Evolutionary conservation across 257 asterid genomes (phyloP).

Genomic region (Solanum rostratum): DNA sequence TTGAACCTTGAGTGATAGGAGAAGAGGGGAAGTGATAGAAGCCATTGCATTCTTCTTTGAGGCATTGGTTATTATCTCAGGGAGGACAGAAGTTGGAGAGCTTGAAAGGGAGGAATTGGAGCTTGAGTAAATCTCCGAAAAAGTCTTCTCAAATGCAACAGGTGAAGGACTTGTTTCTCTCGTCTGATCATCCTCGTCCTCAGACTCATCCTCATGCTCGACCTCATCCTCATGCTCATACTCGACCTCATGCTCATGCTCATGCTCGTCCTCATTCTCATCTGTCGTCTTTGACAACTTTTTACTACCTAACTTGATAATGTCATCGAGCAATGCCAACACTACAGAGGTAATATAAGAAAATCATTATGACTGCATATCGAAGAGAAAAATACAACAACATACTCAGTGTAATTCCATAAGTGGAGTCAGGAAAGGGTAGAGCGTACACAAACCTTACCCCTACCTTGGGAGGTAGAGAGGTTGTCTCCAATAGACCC

Average conservation of each 20-base stretch:
- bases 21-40: slow-evolving; percentile 40
- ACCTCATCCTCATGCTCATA: slow-evolving; percentile 27
- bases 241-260: slow-evolving; percentile 22
- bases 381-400: neutral
- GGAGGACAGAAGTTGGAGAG: slow-evolving; percentile 83
- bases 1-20: slow-evolving; percentile 46
- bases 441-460: neutral
- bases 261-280: slow-evolving; percentile 25
- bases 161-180: slow-evolving; percentile 25
- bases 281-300: slow-evolving; percentile 50
- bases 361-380: neutral
- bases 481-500: neutral
- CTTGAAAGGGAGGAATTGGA: slow-evolving; percentile 21
- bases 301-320: slow-evolving; percentile 53
- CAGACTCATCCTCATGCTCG: neutral
- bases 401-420: neutral
- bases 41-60: slow-evolving; percentile 15
- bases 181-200: slow-evolving; percentile 37
- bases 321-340: slow-evolving; percentile 52
- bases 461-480: neutral
- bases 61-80: slow-evolving; percentile 18
- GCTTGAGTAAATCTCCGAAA: slow-evolving; percentile 29
- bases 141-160: slow-evolving; percentile 32
- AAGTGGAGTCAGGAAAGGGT: neutral
- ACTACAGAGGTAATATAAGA: slow-evolving; percentile 17